Evolutionary conservation across 345 rosid species (phyloP), one percentile per base, ranked within the genome.

Genomic region (Gossypium herbaceum): DNA sequence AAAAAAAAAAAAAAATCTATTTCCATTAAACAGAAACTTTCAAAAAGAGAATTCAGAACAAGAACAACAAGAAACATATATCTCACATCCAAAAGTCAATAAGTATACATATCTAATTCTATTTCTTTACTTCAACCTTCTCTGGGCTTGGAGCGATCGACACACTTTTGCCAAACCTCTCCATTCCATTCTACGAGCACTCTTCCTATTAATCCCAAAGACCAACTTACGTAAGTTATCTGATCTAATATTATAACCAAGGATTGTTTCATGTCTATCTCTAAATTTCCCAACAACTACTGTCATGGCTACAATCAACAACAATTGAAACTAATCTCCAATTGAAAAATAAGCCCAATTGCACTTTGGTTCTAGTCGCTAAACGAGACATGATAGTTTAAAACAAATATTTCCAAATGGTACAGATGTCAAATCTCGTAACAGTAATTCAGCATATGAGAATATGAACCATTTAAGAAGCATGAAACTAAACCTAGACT

Each of bases 11-110:
- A 34, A 55, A 71, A 34, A 12, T 54, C 22, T 19, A 39, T 39
- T 71, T 71, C 73, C 48, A 71, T 34, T 54, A n/a, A 20, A 54
- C 72, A n/a, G 44, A 34, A 71, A 2, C 58, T 71, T 34, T 20
- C 45, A 69, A 34, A 34, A 34, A 61, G 43, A 61, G 34, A 61
- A 61, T 15, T 62, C n/a, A 27, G 45, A 39, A 63, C 47, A 63
- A 63, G 47, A 44, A 41, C 24, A n/a, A 19, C 25, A 55, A 8
- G 25, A n/a, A 54, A 20, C 22, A 29, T 11, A 9, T 22, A 59
- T 61, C 66, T 62, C 11, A 62, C 0, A 20, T 22, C 6, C 15
- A 66, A 11, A 44, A 66, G 52, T 9, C 69, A 29, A 61, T 8
- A 4, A 9, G 9, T 12, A 16, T 6, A 39, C 20, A 17, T 39